Base-by-base conservation (phyloP, 306 rosid species). In the Prunus salicina region DNA sequence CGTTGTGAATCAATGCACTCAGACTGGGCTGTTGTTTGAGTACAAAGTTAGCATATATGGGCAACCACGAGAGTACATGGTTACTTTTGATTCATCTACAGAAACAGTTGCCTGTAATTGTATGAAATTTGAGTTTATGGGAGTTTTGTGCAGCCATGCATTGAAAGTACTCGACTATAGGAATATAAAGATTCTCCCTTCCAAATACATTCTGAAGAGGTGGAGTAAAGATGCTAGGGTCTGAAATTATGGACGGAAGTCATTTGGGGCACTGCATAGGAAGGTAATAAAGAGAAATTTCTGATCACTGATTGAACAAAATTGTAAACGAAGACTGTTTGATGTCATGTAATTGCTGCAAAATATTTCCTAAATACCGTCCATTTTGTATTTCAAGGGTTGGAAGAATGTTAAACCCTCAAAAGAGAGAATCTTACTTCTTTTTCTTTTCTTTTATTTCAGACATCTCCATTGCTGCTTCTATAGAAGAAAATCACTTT, bases 161-260 rank as follows among this genome's bases (percentile, higher is more conserved):
- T 76, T 85, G 50, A 89, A 89, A 78, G 89, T 87, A 47, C 89
- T 89, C 51, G 91, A 89, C 74, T 87, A 79, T 65, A 75, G 85
- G 76, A 89, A 85, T 79, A 58, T 89, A 74, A 89, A 69, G 89
- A 65, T 89, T 38, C 86, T 89, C 30, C 89, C 93, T n/a, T 38
- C 82, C 65, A 52, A 64, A 50, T 89, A 86, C 82, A 75, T 87
- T 69, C 71, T 89, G 80, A 89, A 89, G 86, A 89, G 91, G 71
- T 89, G 93, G 93, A 83, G 84, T 19, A 87, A 80, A 80, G 69
- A 83, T 77, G 93, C 93, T 56, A 85, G 93, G 67, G 88, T 75
- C 74, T 88, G 86, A 88, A 57, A 68, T 12, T 22, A 32, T 20
- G 10, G 60, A 15, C 13, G 20, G 47, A 12, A 27, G n/a, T 51